Base-by-base conservation (phyloP, 129 eudicot genomes). In the Pittosporum tobira region DNA sequence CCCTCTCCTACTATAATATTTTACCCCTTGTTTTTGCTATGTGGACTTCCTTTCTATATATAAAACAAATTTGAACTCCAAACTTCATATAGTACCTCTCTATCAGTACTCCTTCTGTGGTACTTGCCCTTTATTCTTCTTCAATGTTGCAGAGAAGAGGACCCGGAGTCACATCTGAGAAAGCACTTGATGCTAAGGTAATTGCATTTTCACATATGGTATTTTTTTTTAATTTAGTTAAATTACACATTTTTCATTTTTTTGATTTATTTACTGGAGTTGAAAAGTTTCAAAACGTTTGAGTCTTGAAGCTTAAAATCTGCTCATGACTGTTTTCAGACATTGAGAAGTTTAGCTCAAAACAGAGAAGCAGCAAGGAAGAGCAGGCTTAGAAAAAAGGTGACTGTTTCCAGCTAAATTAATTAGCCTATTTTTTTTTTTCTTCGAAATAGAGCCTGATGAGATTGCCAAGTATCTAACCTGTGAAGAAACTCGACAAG, bases 341-440 rank as follows among this genome's bases (percentile, higher is more conserved):
- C 96, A 62, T 70, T 86, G 73, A 83, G 96, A 69, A 96, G 99
- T 51, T 80, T 91, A 67, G 98, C 98, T 61, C 98, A 91, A 77
- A 91, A 91, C 75, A 74, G 98, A 75, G 98, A 91, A 91, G 98
- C 98, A 51, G 98, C 98, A 34, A 86, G 72, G 73, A 91, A 91
- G 68, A 91, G 98, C 81, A 84, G 98, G 71, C 83, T 91, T 16
- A 83, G 96, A 43, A 91, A 87, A 62, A 91, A 91, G 85, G 98
- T 91, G 49, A 38, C 44, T n/a, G n/a, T n/a, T n/a, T n/a, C n/a
- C n/a, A n/a, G n/a, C n/a, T n/a, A n/a, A n/a, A n/a, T n/a, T n/a
- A n/a, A n/a, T n/a, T n/a, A n/a, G n/a, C n/a, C n/a, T n/a, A n/a
- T n/a, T n/a, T n/a, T n/a, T n/a, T n/a, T n/a, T n/a, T n/a, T n/a